Evolutionary conservation across 2,329 filamentous ascomycete genomes (phyloP), one percentile per base, ranked within the genome.

Genomic region (Colletotrichum falcatum): DNA sequence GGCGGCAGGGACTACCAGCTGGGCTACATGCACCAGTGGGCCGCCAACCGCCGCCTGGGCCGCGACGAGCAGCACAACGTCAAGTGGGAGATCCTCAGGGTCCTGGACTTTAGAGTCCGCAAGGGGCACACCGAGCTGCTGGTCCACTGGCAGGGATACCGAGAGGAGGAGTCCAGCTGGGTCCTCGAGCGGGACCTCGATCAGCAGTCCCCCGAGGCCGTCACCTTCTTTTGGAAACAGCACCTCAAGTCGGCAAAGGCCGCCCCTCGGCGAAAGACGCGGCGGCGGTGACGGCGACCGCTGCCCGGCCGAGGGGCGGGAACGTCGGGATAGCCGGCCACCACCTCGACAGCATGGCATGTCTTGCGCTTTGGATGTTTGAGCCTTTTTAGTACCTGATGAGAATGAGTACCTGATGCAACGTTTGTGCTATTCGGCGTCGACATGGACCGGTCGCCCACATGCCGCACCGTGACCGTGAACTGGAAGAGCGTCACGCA

Each of bases 151-250:
- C 46, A 49, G 23, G 46, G 46, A 18, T 49, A 49, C 23, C 46
- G 46, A 4, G 46, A 49, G 16, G 23, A 49, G 4, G 46, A 49
- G 46, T 49, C 23, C 23, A 1, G 77, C 81, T 1, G 84, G 79
- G 0, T 78, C 73, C 67, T 84, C 82, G 16, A 85, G 72, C 5
- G 84, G 80, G 58, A 87, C 76, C 0, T 49, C 46, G 46, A 26
- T 1, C 11, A 49, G 23, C 46, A 49, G 11, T 26, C 46, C 14
- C 46, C 46, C 14, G 46, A 49, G 6, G 46, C 46, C 2, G 46
- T 49, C 4, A 26, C 46, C 23, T 49, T 26, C 46, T 49, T 49
- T 18, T 49, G 46, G 46, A 49, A 49, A 8, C 23, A 49, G 14
- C 14, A 49, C n/a, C 7, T 12, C 12, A 26, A 49, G 2, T 26